phyloP scores from a whole-genome alignment of 1,284 basidiomycete species.

The Microbotryum lychnidis-dioicae region DNA sequence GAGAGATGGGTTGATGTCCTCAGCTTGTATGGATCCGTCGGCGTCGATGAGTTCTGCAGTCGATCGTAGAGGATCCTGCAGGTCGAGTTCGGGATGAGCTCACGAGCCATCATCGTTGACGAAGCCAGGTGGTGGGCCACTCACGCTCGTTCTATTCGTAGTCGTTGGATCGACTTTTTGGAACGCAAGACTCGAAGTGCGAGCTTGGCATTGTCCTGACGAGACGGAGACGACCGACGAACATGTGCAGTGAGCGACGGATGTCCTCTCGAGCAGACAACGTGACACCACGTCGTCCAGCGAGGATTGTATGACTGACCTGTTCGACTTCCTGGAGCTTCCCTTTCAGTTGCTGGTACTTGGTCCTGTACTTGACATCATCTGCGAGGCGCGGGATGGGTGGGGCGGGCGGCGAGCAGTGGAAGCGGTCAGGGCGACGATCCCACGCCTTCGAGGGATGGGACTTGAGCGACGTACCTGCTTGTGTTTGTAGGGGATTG shows the following conservation, averaged over 20 bases:
- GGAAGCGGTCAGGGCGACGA: too few species aligned
- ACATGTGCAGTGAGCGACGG: neutral
- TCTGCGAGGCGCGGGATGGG: conserved; percentile 45
- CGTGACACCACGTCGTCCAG: neutral
- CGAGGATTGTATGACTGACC: conserved; percentile 45
- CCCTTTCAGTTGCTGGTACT: conserved; percentile 80
- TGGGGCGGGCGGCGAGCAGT: too few species aligned
- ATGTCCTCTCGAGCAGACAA: conserved; percentile 6
- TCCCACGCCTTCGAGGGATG: too few species aligned
- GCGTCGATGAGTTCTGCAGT: conserved; percentile 18
- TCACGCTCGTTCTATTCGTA: conserved; percentile 82
- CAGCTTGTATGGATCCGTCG: conserved; percentile 29
- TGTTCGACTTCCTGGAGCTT: conserved; percentile 81
- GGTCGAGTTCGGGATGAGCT: neutral
- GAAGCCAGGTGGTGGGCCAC: conserved; percentile 39
- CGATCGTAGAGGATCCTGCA: conserved; percentile 29
- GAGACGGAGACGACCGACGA: conserved; percentile 34
- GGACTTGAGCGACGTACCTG: conserved; percentile 12
- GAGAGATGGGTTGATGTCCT: conserved; percentile 19
- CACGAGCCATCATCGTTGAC: neutral
- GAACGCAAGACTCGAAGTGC: conserved; percentile 69
- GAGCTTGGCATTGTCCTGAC: conserved; percentile 39
- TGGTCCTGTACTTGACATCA: conserved; percentile 77
- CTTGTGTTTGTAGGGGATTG: conserved; percentile 6
- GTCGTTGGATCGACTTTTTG: conserved; percentile 75